These are phyloP conservation scores for Fraxinus paxiana DNA, from an alignment of 305 asterid species.

Conservation along the genomic window DNA sequence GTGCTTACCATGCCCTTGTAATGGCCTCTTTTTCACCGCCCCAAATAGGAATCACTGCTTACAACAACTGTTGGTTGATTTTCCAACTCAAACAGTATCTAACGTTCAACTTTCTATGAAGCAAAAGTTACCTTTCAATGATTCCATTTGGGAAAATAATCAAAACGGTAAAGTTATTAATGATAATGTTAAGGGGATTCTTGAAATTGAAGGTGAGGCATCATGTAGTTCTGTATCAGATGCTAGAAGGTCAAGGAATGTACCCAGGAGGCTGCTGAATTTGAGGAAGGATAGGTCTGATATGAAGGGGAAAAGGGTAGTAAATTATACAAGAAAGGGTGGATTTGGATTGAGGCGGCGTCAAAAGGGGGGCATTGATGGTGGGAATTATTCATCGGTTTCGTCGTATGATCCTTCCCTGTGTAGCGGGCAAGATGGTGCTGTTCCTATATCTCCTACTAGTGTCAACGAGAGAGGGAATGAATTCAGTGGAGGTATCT, in stretches of 20 bases:
- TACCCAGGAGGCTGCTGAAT: slow-evolving; percentile 29
- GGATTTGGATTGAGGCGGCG: slow-evolving; percentile 37
- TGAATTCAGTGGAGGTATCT: slow-evolving; percentile 27
- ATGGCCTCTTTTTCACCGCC: slow-evolving; percentile 40
- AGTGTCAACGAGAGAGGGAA: slow-evolving; percentile 30
- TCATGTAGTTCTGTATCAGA: slow-evolving; percentile 58
- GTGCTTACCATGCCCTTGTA: slow-evolving; percentile 74
- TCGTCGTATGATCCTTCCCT: slow-evolving; percentile 44
- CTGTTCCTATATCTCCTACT: slow-evolving; percentile 27
- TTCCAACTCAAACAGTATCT: slow-evolving; percentile 54
- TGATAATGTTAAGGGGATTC: slow-evolving; percentile 29
- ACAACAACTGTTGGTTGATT: slow-evolving; percentile 55
- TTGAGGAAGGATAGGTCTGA: slow-evolving; percentile 40
- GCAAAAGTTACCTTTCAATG: slow-evolving; percentile 59
- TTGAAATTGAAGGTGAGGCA: slow-evolving; percentile 59
- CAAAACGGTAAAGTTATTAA: slow-evolving; percentile 11
- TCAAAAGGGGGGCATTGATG: slow-evolving; percentile 32
- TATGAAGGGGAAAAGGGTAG: slow-evolving; percentile 62
- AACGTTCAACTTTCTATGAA: slow-evolving; percentile 54
- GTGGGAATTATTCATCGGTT: slow-evolving; percentile 39
- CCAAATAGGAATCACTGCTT: slow-evolving; percentile 46
- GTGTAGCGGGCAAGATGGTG: slow-evolving; percentile 27
- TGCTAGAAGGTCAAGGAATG: slow-evolving; percentile 32
- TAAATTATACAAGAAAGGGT: slow-evolving; percentile 43
- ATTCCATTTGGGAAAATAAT: slow-evolving; percentile 26